phyloP scores from a whole-genome alignment of 2,329 filamentous ascomycete genomes.

The Teratosphaeria zuluensis region DNA sequence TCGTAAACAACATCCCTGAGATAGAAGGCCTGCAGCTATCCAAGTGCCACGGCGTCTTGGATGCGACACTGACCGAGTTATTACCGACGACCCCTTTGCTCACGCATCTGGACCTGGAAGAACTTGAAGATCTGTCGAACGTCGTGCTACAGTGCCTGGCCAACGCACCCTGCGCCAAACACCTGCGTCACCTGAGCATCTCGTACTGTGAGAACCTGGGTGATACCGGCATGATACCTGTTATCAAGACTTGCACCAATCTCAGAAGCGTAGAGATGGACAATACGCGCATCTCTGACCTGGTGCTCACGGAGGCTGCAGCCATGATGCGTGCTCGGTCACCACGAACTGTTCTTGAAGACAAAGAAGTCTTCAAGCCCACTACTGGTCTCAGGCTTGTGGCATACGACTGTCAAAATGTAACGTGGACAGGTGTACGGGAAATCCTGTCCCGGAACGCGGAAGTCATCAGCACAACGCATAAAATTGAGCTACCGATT shows the following conservation, averaged over 20 bases:
- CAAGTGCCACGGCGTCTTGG: slow-evolving; percentile 64
- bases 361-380: slow-evolving; percentile 20
- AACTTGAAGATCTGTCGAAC: slow-evolving; percentile 70
- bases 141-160: slow-evolving; percentile 63
- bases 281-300: slow-evolving; percentile 83
- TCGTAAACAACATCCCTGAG: slow-evolving; percentile 66
- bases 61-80: slow-evolving; percentile 61
- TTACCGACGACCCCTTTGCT: slow-evolving; percentile 66
- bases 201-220: slow-evolving; percentile 83
- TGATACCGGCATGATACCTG: slow-evolving; percentile 71
- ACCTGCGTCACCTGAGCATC: slow-evolving; percentile 71
- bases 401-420: slow-evolving; percentile 82
- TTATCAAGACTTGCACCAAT: slow-evolving; percentile 64
- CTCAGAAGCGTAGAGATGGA: slow-evolving; percentile 75
- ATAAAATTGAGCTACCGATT: slow-evolving; percentile 17
- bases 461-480: slow-evolving; percentile 50
- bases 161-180: slow-evolving; percentile 61
- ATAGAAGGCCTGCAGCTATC: slow-evolving; percentile 77
- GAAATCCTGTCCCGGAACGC: slow-evolving; percentile 81
- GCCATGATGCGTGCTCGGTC: slow-evolving; percentile 57
- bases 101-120: slow-evolving; percentile 83
- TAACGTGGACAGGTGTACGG: slow-evolving; percentile 85
- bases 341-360: slow-evolving; percentile 29
- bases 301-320: slow-evolving; percentile 76
- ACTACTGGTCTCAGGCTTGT: slow-evolving; percentile 61